phyloP scores from a whole-genome alignment of 2,329 filamentous ascomycete species.

The Trichothecium sympodiale region DNA sequence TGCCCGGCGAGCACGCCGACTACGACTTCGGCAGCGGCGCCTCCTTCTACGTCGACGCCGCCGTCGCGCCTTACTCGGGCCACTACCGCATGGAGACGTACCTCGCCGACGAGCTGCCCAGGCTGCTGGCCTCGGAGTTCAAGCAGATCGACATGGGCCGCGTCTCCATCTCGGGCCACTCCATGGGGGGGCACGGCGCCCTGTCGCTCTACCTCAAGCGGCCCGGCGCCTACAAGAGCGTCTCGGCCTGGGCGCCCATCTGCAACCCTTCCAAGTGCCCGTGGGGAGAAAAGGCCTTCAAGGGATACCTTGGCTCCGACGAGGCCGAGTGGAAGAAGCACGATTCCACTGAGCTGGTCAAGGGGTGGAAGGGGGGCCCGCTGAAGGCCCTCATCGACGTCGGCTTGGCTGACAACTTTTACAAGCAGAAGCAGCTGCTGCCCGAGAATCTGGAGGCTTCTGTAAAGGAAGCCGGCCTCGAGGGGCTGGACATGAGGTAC shows the following conservation, averaged over 20 bases:
- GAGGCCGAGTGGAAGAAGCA: conserved; percentile 73
- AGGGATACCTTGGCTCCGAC: conserved; percentile 75
- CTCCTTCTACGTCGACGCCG: conserved; percentile 90
- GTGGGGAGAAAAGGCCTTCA: conserved; percentile 94
- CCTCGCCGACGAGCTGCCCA: conserved; percentile 78
- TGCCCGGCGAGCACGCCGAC: conserved; percentile 73
- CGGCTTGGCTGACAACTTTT: conserved; percentile 91
- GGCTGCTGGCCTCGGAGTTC: conserved; percentile 61
- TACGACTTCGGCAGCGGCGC: conserved; percentile 91
- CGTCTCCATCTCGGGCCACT: conserved; percentile 84
- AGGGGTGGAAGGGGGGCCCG: conserved; percentile 52
- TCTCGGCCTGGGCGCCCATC: conserved; percentile 86
- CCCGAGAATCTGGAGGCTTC: conserved; percentile 86
- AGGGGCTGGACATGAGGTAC: conserved; percentile 68
- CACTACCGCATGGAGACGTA: conserved; percentile 96
- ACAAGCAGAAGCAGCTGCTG: conserved; percentile 83
- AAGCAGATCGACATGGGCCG: conserved; percentile 54
- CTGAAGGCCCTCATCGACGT: conserved; percentile 82
- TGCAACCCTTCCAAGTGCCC: conserved; percentile 74
- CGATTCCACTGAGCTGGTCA: conserved; percentile 84
- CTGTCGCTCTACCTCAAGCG: conserved; percentile 87
- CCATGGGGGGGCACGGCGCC: conserved; percentile 95
- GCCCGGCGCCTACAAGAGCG: conserved; percentile 78
- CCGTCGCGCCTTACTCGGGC: conserved; percentile 56
- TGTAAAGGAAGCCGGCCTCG: conserved; percentile 62